Percentiles rank a stretch among this genome's conserved stretches.
phyloP scores from a whole-genome alignment of 2,329 filamentous ascomycete genomes.

The Mycocentrospora acerina region DNA sequence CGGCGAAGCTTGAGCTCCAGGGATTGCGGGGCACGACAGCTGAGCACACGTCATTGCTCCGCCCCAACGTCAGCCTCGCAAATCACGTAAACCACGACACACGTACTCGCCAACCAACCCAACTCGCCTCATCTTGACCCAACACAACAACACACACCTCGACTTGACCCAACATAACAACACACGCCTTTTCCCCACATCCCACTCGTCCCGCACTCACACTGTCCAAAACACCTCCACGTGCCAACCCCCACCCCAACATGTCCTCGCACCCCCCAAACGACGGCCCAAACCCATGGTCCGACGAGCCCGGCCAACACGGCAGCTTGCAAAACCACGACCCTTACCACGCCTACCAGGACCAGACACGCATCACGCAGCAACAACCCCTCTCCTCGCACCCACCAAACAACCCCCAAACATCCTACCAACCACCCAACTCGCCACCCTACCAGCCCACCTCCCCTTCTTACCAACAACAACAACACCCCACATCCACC shows the following conservation, averaged over 20 bases:
- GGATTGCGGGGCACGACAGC: conserved; percentile 14
- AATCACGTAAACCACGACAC: conserved; percentile 8
- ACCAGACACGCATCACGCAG: conserved; percentile 9
- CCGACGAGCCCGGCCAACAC: conserved; percentile 15
- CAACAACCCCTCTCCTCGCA: conserved; percentile 10
- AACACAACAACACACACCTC: no score
- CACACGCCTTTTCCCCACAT: not conserved
- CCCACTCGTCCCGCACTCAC: not conserved
- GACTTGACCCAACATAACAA: no score
- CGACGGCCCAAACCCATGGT: conserved; percentile 22
- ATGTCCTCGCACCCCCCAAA: conserved; percentile 21
- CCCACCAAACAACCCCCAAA: conserved; percentile 12
- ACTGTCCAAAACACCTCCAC: not conserved
- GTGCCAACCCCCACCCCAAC: not conserved
- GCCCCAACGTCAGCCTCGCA: conserved; percentile 17
- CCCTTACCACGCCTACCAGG: conserved; percentile 25
- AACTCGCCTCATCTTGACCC: no score
- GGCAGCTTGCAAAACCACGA: conserved; percentile 20
- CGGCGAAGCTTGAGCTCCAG: no score
- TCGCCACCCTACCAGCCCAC: not conserved
- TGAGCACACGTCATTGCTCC: conserved; percentile 21
- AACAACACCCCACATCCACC: no score
- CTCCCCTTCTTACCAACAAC: no score
- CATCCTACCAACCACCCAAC: conserved; percentile 6
- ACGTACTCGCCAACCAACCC: no score